Base-by-base conservation (phyloP, 2,329 filamentous ascomycete genomes). In the Capronia epimyces region DNA sequence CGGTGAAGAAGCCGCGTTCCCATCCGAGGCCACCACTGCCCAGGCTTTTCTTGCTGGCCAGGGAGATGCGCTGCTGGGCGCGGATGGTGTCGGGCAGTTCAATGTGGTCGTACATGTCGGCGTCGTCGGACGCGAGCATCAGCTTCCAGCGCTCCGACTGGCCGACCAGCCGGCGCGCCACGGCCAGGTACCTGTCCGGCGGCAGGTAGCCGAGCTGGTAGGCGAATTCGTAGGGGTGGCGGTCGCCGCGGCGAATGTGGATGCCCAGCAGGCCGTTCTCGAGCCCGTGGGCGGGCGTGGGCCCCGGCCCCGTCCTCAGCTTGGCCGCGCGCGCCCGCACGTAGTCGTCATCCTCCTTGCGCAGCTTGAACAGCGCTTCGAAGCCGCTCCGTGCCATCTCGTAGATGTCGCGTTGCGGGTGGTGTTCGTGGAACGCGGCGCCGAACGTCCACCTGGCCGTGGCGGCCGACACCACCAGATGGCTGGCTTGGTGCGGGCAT, bases 1-100 rank as follows among this genome's bases (percentile, higher is more conserved):
- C 79, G 12, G 79, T 78, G 68, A 86, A 94, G 73, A 94, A 95
- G 1, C 89, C 89, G 15, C 89, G 88, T 66, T 94, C 88, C 88
- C 88, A 94, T 24, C 88, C 89, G 34, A 87, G 82, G 1, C 34
- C 34, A 64, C 89, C 84, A 10, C 56, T 55, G 13, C 61, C 60
- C n/a, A 67, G 52, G 78, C 75, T 43, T 78, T 89, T 45, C 80
- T 95, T 58, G 85, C 86, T 12, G 82, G 87, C 86, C 5, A 94
- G 77, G 18, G 82, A 80, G 64, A 94, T 91, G 52, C 81, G 81
- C 61, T 86, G 81, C 65, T 95, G 88, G 0, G 87, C 87, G 3
- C 80, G 78, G 4, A 77, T 62, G 13, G 78, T 73, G 15, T 47
- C 48, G 3, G 43, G 48, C 20, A 55, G 49, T 12, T 55, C 55